Percentiles rank a stretch among this genome's conserved stretches.
Evolutionary conservation across 495 filamentous ascomycete species (phyloP).

Genomic region (Hyaloscypha hepaticicola): DNA sequence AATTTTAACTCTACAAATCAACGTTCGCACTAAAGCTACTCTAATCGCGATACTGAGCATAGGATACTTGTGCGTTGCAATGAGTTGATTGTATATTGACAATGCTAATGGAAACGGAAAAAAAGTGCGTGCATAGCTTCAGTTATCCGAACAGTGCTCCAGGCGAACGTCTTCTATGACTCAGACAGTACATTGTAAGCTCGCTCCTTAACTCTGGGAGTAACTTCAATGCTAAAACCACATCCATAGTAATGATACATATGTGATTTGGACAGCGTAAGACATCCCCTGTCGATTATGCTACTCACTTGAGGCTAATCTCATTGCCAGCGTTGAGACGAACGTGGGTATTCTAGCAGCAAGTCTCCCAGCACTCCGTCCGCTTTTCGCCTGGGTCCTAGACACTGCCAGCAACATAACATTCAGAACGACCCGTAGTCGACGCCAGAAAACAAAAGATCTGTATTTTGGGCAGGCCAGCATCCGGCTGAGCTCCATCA

Average conservation of each 20-base stretch:
- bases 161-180: constrained; percentile 9
- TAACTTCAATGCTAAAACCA: not conserved
- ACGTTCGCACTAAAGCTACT: constrained; percentile 36
- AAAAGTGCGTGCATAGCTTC: constrained; percentile 17
- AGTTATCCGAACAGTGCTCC: constrained; percentile 20
- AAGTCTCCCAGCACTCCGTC: constrained; percentile 44
- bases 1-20: constrained; percentile 43
- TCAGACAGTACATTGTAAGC: constrained; percentile 15
- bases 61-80: constrained; percentile 39
- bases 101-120: not conserved
- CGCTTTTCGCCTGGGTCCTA: constrained; percentile 38
- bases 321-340: constrained; percentile 39
- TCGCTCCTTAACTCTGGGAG: not conserved
- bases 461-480: not conserved
- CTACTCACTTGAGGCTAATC: constrained; percentile 21
- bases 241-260: constrained; percentile 10
- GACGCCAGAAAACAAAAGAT: not conserved
- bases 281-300: constrained; percentile 16
- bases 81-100: not conserved
- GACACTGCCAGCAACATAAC: constrained; percentile 20
- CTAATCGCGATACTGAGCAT: constrained; percentile 44
- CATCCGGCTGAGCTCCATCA: not conserved
- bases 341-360: constrained; percentile 48
- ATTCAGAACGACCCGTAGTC: not conserved
- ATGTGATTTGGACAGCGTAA: constrained; percentile 31